Conservation (phyloP, 768 basidiomycete species). For the Kwoniella heveanensis region DNA sequence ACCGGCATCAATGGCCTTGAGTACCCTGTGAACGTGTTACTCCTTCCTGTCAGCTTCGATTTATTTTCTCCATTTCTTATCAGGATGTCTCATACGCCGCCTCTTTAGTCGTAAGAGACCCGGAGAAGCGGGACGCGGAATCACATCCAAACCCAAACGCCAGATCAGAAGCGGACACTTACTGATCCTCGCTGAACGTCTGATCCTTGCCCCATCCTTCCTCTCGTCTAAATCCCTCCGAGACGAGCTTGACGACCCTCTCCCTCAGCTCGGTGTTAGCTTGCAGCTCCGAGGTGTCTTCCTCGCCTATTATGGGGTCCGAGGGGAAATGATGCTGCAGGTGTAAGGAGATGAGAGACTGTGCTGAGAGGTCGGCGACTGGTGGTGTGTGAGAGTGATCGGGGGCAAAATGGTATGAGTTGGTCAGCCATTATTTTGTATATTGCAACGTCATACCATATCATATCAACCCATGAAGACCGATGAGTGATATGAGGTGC, state of each 20-base stretch:
- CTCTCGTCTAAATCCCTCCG: slow-evolving; percentile 67
- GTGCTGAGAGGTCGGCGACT: slow-evolving; percentile 94
- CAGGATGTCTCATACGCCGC: too few relatives aligned
- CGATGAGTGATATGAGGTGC: too few relatives aligned
- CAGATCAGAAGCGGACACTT: slow-evolving; percentile 23
- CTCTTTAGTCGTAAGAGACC: too few relatives aligned
- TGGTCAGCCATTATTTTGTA: too few relatives aligned
- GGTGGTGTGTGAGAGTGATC: slow-evolving; percentile 1
- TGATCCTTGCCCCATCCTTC: slow-evolving; percentile 56
- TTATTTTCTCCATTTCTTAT: background rate
- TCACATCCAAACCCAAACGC: too few relatives aligned
- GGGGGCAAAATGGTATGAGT: background rate
- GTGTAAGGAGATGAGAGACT: slow-evolving; percentile 85
- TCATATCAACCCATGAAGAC: too few relatives aligned
- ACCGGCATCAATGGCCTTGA: slow-evolving; percentile 85
- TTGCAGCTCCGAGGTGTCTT: slow-evolving; percentile 80
- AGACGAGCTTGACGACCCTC: slow-evolving; percentile 78
- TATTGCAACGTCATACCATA: too few relatives aligned
- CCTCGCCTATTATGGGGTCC: slow-evolving; percentile 91
- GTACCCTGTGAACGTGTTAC: slow-evolving; percentile 58
- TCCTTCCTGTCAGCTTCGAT: background rate
- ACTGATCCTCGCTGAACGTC: slow-evolving; percentile 44
- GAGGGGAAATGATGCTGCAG: slow-evolving; percentile 74
- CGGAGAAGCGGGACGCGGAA: too few relatives aligned
- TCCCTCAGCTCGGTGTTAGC: slow-evolving; percentile 62